These are phyloP conservation scores for Immersiella caudata DNA, from an alignment of 495 filamentous ascomycete species.

Conservation along the genomic window DNA sequence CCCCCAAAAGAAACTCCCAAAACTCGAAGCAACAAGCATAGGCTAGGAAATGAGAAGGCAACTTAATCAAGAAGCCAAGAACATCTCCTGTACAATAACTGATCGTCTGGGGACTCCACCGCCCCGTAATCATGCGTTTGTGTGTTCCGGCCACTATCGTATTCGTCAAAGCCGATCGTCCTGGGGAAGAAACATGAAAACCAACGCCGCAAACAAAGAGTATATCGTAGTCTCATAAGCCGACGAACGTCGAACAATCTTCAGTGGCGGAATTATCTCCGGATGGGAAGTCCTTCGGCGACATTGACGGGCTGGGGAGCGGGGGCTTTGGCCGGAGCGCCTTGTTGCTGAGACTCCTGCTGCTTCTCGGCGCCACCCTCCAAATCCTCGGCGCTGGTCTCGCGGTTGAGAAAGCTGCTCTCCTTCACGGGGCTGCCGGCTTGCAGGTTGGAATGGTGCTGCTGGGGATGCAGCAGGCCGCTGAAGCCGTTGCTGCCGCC, in stretches of 20 bases:
- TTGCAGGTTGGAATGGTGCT: constrained; percentile 55
- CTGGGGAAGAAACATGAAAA: neutral
- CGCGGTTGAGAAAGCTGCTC: constrained; percentile 76
- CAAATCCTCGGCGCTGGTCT: constrained; percentile 69
- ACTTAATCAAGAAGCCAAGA: neutral
- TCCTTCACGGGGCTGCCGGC: constrained; percentile 85
- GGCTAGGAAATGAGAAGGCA: neutral
- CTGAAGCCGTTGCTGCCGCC: constrained; percentile 49
- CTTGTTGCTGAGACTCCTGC: constrained; percentile 20
- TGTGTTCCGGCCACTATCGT: neutral
- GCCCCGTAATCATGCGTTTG: neutral
- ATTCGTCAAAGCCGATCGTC: neutral
- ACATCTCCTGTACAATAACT: neutral
- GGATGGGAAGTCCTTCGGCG: constrained; percentile 54
- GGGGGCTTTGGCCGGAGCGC: constrained; percentile 23
- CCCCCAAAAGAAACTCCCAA: neutral
- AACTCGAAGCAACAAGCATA: neutral
- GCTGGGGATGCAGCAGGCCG: constrained; percentile 45
- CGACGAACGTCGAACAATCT: neutral
- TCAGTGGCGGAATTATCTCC: neutral
- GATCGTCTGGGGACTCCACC: neutral
- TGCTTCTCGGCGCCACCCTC: constrained; percentile 21
- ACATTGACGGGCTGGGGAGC: constrained; percentile 25
- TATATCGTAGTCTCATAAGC: constrained; percentile 13
- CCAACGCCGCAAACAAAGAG: constrained; percentile 18